These are phyloP conservation scores for Venturia carpophila DNA, from an alignment of 2,329 filamentous ascomycete genomes.

Conservation along the genomic window DNA sequence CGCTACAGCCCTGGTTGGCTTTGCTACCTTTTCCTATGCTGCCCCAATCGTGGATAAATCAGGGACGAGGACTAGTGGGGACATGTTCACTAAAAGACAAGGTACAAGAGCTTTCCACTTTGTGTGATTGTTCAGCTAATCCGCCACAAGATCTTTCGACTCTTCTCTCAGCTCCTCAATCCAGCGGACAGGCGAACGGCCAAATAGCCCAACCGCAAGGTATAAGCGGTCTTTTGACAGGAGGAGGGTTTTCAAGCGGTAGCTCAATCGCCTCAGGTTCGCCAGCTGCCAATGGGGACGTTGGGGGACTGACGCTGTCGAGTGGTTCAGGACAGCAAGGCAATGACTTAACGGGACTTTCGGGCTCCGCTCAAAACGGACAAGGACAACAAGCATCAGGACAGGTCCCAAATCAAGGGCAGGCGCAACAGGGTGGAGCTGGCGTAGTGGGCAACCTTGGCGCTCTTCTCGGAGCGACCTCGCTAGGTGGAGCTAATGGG, in stretches of 20 bases:
- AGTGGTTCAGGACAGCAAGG: conserved; percentile 3
- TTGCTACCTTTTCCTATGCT: conserved; percentile 2
- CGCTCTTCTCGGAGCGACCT: background rate
- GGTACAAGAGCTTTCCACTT: background rate
- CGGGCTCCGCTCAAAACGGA: background rate
- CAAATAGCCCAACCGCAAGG: conserved; percentile 1
- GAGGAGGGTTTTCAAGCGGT: background rate
- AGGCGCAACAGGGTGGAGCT: background rate
- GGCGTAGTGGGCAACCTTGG: background rate
- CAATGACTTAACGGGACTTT: background rate
- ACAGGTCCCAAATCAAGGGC: background rate
- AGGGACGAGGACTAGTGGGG: background rate
- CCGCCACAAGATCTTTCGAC: background rate
- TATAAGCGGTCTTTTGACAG: background rate
- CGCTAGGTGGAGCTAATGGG: background rate
- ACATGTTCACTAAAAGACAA: conserved; percentile 2
- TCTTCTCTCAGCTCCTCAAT: background rate
- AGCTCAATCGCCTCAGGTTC: background rate
- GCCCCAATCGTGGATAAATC: conserved; percentile 11
- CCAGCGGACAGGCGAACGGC: background rate
- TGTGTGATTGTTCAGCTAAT: background rate
- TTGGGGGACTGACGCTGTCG: background rate
- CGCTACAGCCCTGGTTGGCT: background rate
- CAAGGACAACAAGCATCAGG: conserved; percentile 1
- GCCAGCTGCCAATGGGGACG: background rate